Percentiles rank a stretch among this genome's conserved stretches.
These are phyloP conservation scores for Thelephora aurantiotincta DNA, from an alignment of 768 basidiomycete genomes.

Conservation along the genomic window DNA sequence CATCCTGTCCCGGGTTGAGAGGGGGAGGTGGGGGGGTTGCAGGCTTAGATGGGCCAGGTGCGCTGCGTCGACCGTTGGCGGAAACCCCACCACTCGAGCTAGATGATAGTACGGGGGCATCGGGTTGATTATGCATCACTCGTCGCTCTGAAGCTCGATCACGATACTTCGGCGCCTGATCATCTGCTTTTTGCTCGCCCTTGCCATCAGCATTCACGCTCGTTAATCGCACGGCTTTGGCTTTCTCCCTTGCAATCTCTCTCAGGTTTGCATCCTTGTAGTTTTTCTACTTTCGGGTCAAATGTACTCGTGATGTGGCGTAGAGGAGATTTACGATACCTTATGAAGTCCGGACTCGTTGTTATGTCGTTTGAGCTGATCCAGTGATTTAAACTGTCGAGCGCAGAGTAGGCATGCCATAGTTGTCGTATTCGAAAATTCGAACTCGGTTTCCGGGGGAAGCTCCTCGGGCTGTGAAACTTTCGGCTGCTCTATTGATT, in stretches of 20 bases:
- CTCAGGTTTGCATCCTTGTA: conserved; percentile 57
- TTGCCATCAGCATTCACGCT: conserved; percentile 13
- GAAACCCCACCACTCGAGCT: conserved; percentile 20
- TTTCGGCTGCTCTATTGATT: conserved; percentile 3
- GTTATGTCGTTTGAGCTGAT: conserved; percentile 81
- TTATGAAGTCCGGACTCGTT: conserved; percentile 94
- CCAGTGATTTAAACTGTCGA: conserved; percentile 80
- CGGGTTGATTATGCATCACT: conserved; percentile 84
- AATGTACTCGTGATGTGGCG: not conserved
- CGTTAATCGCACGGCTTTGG: conserved; percentile 26
- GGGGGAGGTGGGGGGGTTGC: conserved; percentile 48
- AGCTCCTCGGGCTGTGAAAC: not conserved
- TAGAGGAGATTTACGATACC: conserved; percentile 26
- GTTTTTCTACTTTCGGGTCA: conserved; percentile 52
- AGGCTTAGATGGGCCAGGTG: conserved; percentile 49
- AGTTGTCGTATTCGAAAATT: conserved; percentile 64
- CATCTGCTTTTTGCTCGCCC: conserved; percentile 19
- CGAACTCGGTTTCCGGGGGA: conserved; percentile 51
- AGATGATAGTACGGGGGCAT: conserved; percentile 44
- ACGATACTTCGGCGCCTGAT: conserved; percentile 69
- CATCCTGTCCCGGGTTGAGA: conserved; percentile 64
- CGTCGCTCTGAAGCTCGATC: conserved; percentile 91
- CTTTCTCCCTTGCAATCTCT: conserved; percentile 63
- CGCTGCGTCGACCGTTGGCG: conserved; percentile 29
- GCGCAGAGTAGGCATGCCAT: conserved; percentile 85